A percentile compares a stretch with the other conserved stretches of the same genome.
These are phyloP conservation scores for Kwoniella bestiolae DNA, from an alignment of 768 basidiomycete species.

Conservation along the genomic window DNA sequence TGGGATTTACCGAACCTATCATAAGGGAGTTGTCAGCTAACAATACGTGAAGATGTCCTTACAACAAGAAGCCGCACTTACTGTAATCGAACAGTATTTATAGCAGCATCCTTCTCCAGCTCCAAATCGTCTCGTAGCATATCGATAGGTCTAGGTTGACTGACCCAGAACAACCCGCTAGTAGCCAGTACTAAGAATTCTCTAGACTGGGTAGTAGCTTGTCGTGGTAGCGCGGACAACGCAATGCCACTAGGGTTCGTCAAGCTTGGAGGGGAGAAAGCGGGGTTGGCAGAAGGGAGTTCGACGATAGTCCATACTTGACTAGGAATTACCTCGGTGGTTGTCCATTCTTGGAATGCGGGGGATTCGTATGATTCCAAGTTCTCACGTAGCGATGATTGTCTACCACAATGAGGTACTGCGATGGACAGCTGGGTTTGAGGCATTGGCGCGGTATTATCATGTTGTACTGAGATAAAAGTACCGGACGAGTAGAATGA, in stretches of 20 bases:
- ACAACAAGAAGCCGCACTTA: constrained; percentile 55
- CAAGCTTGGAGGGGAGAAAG: constrained; percentile 20
- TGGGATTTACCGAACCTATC: constrained; percentile 47
- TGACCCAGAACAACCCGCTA: constrained; percentile 77
- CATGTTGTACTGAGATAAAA: constrained; percentile 42
- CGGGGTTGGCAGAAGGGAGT: constrained; percentile 38
- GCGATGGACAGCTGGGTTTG: constrained; percentile 33
- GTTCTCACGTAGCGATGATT: constrained; percentile 40
- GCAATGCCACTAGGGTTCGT: constrained; percentile 23
- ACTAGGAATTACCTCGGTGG: constrained; percentile 35
- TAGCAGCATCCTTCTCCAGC: constrained; percentile 77
- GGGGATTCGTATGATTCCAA: constrained; percentile 33
- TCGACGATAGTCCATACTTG: constrained; percentile 47
- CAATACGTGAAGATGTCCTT: no score
- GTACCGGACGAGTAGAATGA: constrained; percentile 47
- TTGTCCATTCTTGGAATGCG: constrained; percentile 34
- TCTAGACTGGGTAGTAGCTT: constrained; percentile 32
- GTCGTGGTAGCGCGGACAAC: constrained; percentile 35
- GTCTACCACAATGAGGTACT: constrained; percentile 40
- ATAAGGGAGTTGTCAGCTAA: no score
- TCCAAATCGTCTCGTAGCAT: constrained; percentile 81
- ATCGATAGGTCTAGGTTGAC: constrained; percentile 82
- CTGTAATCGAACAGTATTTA: constrained; percentile 83
- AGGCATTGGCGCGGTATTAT: constrained; percentile 25
- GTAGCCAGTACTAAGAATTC: constrained; percentile 78